Percentiles rank a stretch among this genome's conserved stretches.
These are phyloP conservation scores for Syncephalastrum racemosum DNA, from an alignment of 371 early-diverging fungal species.

Conservation along the genomic window DNA sequence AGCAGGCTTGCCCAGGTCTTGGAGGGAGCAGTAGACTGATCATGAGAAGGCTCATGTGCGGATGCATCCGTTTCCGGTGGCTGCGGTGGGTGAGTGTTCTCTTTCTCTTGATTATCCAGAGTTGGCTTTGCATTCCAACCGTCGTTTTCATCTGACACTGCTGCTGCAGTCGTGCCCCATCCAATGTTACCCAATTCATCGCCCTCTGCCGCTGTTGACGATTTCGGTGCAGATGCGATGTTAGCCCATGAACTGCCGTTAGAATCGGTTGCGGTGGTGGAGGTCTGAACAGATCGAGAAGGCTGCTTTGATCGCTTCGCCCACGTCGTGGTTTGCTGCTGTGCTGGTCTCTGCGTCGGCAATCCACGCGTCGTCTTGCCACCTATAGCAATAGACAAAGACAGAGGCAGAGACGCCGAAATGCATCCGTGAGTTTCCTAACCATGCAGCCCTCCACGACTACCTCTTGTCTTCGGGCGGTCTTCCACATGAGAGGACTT, in stretches of 20 bases:
- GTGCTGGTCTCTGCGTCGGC: no score
- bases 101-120: background rate
- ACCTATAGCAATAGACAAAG: no score
- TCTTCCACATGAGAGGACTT: no score
- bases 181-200: slow-evolving; percentile 5
- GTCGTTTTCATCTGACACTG: slow-evolving; percentile 15
- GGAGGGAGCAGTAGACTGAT: slow-evolving; percentile 19
- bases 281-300: no score
- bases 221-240: slow-evolving; percentile 37
- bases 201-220: slow-evolving; percentile 2
- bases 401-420: no score
- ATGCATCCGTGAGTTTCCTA: no score
- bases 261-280: background rate
- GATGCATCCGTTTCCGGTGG: slow-evolving; percentile 15
- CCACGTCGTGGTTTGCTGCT: no score
- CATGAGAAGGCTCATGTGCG: slow-evolving; percentile 9
- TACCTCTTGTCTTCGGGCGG: no score
- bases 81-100: slow-evolving; percentile 9
- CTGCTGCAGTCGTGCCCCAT: slow-evolving; percentile 18
- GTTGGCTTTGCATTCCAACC: slow-evolving; percentile 14
- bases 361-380: no score
- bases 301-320: no score
- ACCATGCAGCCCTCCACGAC: no score
- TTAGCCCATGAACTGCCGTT: slow-evolving; percentile 41
- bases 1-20: slow-evolving; percentile 82